These are phyloP conservation scores for Phyllosticta citribraziliensis DNA, from an alignment of 2,329 filamentous ascomycete genomes.

Conservation along the genomic window DNA sequence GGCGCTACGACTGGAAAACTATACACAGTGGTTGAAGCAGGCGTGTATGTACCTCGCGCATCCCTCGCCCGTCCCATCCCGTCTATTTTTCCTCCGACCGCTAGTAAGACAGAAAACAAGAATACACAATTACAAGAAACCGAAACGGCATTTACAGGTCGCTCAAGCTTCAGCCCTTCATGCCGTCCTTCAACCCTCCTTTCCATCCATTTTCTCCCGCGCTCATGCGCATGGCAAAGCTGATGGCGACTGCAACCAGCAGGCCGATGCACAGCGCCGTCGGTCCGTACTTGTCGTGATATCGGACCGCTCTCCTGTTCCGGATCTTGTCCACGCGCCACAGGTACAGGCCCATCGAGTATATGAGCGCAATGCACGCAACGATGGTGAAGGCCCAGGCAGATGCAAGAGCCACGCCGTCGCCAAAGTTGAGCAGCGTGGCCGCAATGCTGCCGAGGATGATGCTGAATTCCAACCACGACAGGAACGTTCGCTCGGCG, in stretches of 20 bases:
- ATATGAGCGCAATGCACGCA: slow-evolving; percentile 67
- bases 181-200: slow-evolving; percentile 32
- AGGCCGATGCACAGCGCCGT: slow-evolving; percentile 64
- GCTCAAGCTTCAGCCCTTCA: background rate
- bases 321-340: slow-evolving; percentile 83
- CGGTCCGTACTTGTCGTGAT: slow-evolving; percentile 85
- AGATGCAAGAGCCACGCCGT: slow-evolving; percentile 24
- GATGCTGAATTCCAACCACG: slow-evolving; percentile 95
- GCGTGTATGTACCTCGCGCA: too few relatives aligned
- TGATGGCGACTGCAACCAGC: slow-evolving; percentile 63
- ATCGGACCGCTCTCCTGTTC: slow-evolving; percentile 72
- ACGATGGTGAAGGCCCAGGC: slow-evolving; percentile 74
- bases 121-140: background rate
- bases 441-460: slow-evolving; percentile 57
- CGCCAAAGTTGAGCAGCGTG: slow-evolving; percentile 31
- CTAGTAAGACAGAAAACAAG: background rate
- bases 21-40: too few relatives aligned
- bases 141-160: background rate
- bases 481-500: slow-evolving; percentile 88
- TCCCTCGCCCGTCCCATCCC: background rate
- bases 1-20: too few relatives aligned
- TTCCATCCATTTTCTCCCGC: slow-evolving; percentile 35
- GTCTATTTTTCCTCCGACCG: background rate
- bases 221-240: slow-evolving; percentile 69
- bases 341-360: slow-evolving; percentile 74